phyloP scores from a whole-genome alignment of 805 yeast species.

The Pichia cabralensis region DNA sequence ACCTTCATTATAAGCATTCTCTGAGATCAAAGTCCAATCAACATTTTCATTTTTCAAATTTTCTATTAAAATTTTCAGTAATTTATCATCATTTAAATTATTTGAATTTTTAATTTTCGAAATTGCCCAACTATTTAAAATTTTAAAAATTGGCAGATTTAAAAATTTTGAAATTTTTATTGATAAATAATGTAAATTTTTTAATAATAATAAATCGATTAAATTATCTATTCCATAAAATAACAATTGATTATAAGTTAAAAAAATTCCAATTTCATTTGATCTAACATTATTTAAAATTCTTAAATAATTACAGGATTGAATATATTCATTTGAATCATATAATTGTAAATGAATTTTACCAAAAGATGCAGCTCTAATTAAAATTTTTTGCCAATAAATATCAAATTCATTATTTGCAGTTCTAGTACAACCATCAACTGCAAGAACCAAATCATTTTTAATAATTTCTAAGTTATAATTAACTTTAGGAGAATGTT shows the following conservation, averaged over 20 bases:
- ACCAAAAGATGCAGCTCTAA: conserved; percentile 81
- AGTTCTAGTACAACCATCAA: conserved; percentile 61
- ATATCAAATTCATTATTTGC: conserved; percentile 72
- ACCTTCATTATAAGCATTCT: conserved; percentile 74
- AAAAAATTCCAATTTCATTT: conserved; percentile 53
- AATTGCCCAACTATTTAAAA: conserved; percentile 77
- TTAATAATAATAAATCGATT: conserved; percentile 44
- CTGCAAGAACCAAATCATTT: conserved; percentile 43
- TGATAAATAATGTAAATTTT: conserved; percentile 54
- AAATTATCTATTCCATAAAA: conserved; percentile 46
- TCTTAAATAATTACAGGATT: conserved; percentile 50
- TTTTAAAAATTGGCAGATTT: conserved; percentile 35
- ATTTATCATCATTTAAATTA: conserved; percentile 46
- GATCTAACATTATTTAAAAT: conserved; percentile 63
- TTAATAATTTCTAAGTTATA: conserved; percentile 55
- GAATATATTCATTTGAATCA: conserved; percentile 53
- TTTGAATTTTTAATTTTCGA: conserved; percentile 49
- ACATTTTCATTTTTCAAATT: conserved; percentile 36
- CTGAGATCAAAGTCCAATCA: conserved; percentile 50
- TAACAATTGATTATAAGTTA: conserved; percentile 49
- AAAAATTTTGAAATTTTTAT: conserved; percentile 48
- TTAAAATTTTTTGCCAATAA: conserved; percentile 66
- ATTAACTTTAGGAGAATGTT: conserved; percentile 71
- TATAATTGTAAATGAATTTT: conserved; percentile 49
- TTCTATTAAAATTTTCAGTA: conserved; percentile 39